These are phyloP conservation scores for Globisporangium nagaii DNA, from an alignment of 352 stramenopile species.

Conservation along the genomic window DNA sequence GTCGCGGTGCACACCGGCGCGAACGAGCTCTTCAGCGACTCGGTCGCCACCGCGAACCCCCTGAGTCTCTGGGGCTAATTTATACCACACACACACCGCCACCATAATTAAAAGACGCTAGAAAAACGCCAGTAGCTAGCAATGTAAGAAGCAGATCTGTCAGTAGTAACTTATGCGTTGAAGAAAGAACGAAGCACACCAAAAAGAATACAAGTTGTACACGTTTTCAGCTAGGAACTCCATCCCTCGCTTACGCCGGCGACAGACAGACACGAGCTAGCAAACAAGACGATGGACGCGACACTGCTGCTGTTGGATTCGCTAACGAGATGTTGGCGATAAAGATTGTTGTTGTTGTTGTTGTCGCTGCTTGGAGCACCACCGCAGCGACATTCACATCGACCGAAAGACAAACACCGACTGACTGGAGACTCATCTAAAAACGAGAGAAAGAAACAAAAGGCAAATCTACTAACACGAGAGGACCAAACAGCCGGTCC, in stretches of 20 bases:
- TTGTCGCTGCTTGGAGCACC: too few relatives aligned
- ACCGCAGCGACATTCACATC: too few relatives aligned
- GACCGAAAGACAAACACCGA: conserved; percentile 9
- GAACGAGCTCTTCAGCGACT: conserved; percentile 31
- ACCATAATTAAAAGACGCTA: conserved; percentile 7
- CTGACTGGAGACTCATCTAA: conserved; percentile 7
- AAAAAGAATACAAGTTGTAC: not conserved
- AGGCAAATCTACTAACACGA: conserved; percentile 14
- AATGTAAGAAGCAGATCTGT: conserved; percentile 6
- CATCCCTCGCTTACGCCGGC: too few relatives aligned
- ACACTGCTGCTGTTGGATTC: too few relatives aligned
- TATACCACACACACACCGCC: conserved; percentile 2
- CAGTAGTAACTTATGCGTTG: conserved; percentile 5
- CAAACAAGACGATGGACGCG: not conserved
- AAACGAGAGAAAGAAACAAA: conserved; percentile 4
- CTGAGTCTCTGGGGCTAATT: conserved; percentile 15
- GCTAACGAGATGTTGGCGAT: too few relatives aligned
- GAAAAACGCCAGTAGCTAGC: not conserved
- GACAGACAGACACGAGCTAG: not conserved
- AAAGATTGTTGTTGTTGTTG: too few relatives aligned
- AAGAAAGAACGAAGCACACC: conserved; percentile 2
- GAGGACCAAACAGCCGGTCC: not conserved
- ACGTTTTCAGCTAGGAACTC: not conserved
- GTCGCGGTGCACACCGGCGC: conserved; percentile 11
- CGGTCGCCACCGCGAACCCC: conserved; percentile 2